Evolutionary conservation across 257 asterid species (phyloP).

Genomic region (Plantago major): DNA sequence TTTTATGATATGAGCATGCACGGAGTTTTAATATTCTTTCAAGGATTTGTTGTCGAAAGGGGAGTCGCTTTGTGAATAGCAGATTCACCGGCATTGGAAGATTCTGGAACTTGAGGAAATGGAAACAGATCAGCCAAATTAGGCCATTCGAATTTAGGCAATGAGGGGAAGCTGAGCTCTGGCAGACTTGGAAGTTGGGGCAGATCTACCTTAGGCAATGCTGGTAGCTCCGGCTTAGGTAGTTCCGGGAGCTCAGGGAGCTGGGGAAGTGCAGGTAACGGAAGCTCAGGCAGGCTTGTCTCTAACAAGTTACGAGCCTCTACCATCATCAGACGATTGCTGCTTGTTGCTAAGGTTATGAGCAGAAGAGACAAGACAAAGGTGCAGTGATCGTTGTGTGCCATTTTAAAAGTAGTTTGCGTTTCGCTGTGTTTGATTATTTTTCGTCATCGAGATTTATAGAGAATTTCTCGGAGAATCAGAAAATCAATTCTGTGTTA

Average conservation of each 20-base stretch:
- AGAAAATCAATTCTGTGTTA: conserved; percentile 15
- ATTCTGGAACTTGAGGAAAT: conserved; percentile 9
- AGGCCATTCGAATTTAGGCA: conserved; percentile 24
- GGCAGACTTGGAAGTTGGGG: conserved; percentile 17
- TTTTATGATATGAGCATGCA: background rate
- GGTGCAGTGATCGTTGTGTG: background rate
- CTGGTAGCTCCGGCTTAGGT: conserved; percentile 19
- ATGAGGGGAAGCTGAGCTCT: conserved; percentile 10
- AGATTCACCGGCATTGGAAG: conserved; percentile 7
- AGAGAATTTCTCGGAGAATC: background rate
- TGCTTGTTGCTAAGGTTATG: conserved; percentile 20
- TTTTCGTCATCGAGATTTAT: background rate
- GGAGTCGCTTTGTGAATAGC: conserved; percentile 3
- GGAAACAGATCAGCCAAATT: conserved; percentile 16
- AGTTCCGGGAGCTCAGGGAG: conserved; percentile 6
- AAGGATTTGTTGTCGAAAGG: conserved; percentile 16
- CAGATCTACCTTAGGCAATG: conserved; percentile 18
- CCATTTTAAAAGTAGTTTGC: conserved; percentile 7
- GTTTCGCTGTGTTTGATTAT: background rate
- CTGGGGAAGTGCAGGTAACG: conserved; percentile 16
- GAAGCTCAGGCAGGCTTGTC: conserved; percentile 13
- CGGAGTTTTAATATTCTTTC: background rate
- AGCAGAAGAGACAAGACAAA: conserved; percentile 16
- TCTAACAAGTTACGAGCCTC: conserved; percentile 18
- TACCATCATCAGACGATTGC: conserved; percentile 18